These are phyloP conservation scores for Coemansia sp. DNA, from an alignment of 192 early-diverging fungal genomes.

Conservation along the genomic window DNA sequence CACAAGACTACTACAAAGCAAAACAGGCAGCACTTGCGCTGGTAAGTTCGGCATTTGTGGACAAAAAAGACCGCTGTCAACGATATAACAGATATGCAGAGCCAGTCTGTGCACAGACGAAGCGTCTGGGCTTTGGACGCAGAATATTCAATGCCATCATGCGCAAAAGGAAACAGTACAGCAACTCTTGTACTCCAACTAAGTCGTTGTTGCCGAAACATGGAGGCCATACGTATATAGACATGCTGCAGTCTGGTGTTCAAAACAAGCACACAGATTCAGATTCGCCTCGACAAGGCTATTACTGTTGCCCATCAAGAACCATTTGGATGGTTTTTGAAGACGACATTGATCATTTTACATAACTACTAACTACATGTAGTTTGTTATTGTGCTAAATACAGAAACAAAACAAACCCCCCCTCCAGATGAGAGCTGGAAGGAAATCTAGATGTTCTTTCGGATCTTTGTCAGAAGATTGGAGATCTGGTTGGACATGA, in stretches of 20 bases:
- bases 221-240: no score
- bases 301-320: neutral
- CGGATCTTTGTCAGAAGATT: conserved; percentile 36
- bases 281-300: neutral
- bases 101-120: no score
- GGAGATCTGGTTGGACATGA: conserved; percentile 40
- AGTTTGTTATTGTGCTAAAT: neutral
- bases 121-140: neutral
- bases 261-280: neutral
- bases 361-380: neutral
- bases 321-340: conserved; percentile 27
- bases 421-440: neutral
- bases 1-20: conserved; percentile 23
- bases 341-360: conserved; percentile 19
- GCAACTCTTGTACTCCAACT: neutral
- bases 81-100: neutral
- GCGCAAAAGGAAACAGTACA: neutral
- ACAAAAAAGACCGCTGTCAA: neutral
- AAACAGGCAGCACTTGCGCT: conserved; percentile 12
- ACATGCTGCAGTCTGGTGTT: no score
- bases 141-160: neutral
- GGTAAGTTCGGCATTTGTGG: neutral
- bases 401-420: neutral
- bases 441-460: conserved; percentile 7
- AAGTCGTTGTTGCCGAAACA: no score